A percentile compares a stretch with the other conserved stretches of the same genome.
Conservation (phyloP, 495 filamentous ascomycete species). For the Coniosporium apollinis region DNA sequence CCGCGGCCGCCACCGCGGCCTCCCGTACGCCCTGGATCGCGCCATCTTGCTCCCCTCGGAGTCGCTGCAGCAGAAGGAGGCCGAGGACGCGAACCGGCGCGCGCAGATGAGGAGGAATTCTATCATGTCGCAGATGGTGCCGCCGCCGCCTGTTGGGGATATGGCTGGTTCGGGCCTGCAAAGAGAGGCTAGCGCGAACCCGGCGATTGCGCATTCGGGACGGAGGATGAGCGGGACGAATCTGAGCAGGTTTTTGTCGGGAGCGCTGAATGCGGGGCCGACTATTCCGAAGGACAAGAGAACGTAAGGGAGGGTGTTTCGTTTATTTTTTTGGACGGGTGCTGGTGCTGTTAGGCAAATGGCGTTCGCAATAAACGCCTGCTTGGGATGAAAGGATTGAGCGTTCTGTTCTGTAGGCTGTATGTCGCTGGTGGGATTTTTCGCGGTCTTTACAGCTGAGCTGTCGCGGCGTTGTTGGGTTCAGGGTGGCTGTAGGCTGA, state of each 20-base stretch:
- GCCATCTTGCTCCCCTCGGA: conserved; percentile 76
- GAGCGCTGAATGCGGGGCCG: conserved; percentile 7
- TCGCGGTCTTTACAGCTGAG: no score
- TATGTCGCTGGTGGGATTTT: no score
- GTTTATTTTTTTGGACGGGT: no score
- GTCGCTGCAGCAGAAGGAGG: conserved; percentile 52
- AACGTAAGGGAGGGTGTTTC: conserved; percentile 58
- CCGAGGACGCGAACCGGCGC: conserved; percentile 37
- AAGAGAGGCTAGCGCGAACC: conserved; percentile 1
- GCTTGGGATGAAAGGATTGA: no score
- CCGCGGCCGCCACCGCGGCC: conserved; percentile 76
- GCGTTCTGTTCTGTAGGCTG: no score
- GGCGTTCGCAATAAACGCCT: no score
- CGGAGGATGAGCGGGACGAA: neutral
- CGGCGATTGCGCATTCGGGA: neutral
- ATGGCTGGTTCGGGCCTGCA: neutral
- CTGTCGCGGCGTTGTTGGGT: no score
- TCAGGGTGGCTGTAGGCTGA: no score
- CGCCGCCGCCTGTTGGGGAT: neutral
- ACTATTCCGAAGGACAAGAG: conserved; percentile 3
- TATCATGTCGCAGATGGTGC: neutral
- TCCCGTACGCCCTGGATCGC: conserved; percentile 82
- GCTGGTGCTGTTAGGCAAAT: no score
- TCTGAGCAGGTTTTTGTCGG: conserved; percentile 5
- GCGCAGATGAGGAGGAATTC: conserved; percentile 1